Evolutionary conservation across 164 flowering plant species (phyloP).

Genomic region (Vitis amurensis): DNA sequence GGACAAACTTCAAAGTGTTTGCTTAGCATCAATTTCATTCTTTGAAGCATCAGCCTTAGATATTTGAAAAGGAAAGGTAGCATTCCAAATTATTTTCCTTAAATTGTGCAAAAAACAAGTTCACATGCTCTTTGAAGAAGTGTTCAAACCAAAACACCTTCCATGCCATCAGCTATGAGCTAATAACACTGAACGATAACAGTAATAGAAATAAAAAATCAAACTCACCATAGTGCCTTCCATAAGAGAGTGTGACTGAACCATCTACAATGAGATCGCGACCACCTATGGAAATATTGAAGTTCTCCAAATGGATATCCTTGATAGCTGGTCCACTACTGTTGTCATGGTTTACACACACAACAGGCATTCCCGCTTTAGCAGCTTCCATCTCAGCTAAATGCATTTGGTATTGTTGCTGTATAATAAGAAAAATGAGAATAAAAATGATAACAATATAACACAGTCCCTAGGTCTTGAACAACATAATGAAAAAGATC

Average conservation of each 20-base stretch:
- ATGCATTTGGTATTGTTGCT: conserved; percentile 90
- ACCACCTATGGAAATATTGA: conserved; percentile 92
- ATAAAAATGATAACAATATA: background rate
- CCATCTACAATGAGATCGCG: conserved; percentile 95
- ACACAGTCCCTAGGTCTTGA: background rate
- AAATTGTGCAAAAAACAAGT: background rate
- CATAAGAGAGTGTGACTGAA: conserved; percentile 77
- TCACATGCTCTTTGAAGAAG: background rate
- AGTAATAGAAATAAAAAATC: background rate
- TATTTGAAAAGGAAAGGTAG: background rate
- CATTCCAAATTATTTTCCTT: background rate
- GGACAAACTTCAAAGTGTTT: background rate
- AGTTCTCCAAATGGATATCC: conserved; percentile 93
- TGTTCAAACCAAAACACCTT: conserved; percentile 1
- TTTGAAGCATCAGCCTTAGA: background rate
- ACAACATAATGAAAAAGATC: background rate
- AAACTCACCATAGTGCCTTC: conserved; percentile 90
- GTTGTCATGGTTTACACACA: conserved; percentile 72
- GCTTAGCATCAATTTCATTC: background rate
- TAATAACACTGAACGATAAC: too few relatives aligned
- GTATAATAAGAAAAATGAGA: conserved; percentile 8
- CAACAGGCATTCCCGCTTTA: conserved; percentile 95
- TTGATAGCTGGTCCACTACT: conserved; percentile 60
- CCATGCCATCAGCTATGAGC: too few relatives aligned
- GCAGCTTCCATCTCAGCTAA: conserved; percentile 94